Base-by-base conservation (phyloP, 257 asterid genomes). In the Solanum piurae region DNA sequence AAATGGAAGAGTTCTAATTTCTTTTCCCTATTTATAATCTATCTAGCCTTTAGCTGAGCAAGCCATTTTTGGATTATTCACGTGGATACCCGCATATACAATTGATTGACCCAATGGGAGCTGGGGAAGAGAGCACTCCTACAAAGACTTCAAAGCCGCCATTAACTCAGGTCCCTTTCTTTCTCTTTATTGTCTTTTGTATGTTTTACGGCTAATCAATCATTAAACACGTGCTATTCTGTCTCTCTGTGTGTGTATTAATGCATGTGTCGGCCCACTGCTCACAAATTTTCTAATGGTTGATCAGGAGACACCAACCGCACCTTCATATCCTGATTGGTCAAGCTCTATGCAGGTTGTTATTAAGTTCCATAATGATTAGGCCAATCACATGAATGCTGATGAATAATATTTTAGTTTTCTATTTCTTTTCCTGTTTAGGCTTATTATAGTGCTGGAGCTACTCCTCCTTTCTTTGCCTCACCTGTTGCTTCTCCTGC, bases 401-500 rank as follows among this genome's bases (percentile, higher is more conserved):
- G 37, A 82, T 37, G 44, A 18, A 33, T 83, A 34, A 37, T 25
- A 16, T 9, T 38, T 60, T 34, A 44, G 11, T 52, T 42, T 76
- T 88, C 87, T 73, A 34, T 86, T 85, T 83, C 68, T 66, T 86
- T 86, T 82, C 46, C 64, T 60, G 89, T 49, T 76, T 84, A 96
- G 99, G 98, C 98, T 69, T 96, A 94, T 90, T 96, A 95, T 89
- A 96, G 99, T 83, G 95, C 95, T 89, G 99, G 98, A 87, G 98
- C 93, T 86, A 87, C 97, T 89, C 99, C 98, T 18, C 97, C 98
- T 60, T 96, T 93, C 92, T 96, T 96, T 89, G 98, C 99, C 64
- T 91, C 99, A 87, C 89, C 97, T 87, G 98, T 96, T 90, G 94
- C 98, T 87, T 95, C 99, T 87, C 98, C 97, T 58, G 86, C 97